phyloP scores from a whole-genome alignment of 139 green algal genomes.

The Ettlia oleoabundans region DNA sequence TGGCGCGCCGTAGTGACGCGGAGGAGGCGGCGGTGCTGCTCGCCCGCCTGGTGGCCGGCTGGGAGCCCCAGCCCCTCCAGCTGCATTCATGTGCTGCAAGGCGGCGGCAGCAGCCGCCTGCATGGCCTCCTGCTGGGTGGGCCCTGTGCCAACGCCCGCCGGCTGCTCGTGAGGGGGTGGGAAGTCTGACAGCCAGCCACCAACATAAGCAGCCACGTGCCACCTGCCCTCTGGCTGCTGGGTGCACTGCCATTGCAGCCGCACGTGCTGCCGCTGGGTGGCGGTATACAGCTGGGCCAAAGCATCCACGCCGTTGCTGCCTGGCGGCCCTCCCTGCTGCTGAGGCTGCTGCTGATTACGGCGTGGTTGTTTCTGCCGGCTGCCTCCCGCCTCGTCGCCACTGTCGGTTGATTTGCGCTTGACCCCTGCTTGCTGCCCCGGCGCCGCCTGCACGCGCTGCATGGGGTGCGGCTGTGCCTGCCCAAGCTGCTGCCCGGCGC shows the following conservation, averaged over 20 bases:
- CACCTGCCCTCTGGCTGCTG: constrained; percentile 1
- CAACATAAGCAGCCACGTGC: constrained; percentile 2
- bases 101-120: constrained; percentile 15
- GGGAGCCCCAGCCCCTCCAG: not conserved
- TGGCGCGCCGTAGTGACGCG: not conserved
- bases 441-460: not conserved
- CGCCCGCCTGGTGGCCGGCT: not conserved
- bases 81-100: not conserved
- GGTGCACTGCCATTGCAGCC: not conserved
- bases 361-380: not conserved
- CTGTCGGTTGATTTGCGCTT: too few relatives aligned
- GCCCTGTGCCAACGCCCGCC: not conserved
- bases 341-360: not conserved
- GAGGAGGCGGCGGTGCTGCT: not conserved
- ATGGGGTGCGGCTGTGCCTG: not conserved
- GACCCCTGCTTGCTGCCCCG: not conserved
- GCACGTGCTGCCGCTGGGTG: not conserved
- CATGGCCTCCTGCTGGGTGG: not conserved
- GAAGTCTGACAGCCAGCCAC: not conserved
- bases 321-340: constrained; percentile 1
- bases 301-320: not conserved
- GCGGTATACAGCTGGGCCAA: not conserved
- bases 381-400: not conserved
- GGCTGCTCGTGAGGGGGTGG: not conserved
- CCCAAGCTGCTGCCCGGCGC: not conserved